phyloP scores from a whole-genome alignment of 148 eudicot genomes.

The Spergularia bocconei region DNA sequence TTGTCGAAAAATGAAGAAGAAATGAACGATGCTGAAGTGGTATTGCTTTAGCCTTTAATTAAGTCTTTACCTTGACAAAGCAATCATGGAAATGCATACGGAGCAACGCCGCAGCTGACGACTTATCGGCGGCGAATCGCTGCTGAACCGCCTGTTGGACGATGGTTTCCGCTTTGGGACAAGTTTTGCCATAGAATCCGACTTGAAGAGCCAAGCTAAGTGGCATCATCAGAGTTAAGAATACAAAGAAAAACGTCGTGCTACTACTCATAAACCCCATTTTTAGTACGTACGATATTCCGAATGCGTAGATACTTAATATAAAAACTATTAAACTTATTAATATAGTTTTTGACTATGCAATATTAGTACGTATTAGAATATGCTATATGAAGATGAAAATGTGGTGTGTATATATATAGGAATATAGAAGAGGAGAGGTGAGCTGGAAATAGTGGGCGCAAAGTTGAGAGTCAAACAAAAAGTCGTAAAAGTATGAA shows the following conservation, averaged over 20 bases:
- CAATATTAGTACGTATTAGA: too few relatives aligned
- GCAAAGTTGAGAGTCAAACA: not conserved
- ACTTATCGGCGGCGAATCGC: constrained; percentile 7
- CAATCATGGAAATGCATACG: constrained; percentile 42
- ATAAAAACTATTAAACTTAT: too few relatives aligned
- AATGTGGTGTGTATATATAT: too few relatives aligned
- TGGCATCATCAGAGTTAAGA: constrained; percentile 7
- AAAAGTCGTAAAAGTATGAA: not conserved
- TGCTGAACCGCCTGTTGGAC: constrained; percentile 24
- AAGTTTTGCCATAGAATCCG: constrained; percentile 26
- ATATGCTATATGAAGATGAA: too few relatives aligned
- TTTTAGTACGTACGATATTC: not conserved
- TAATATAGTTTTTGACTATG: too few relatives aligned
- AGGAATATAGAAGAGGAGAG: not conserved
- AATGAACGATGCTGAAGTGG: too few relatives aligned
- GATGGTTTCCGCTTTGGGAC: constrained; percentile 30
- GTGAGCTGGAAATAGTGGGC: not conserved
- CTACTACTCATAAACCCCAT: not conserved
- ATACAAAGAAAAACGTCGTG: not conserved
- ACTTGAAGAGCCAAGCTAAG: constrained; percentile 20
- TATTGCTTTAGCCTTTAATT: too few relatives aligned
- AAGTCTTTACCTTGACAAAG: constrained; percentile 27
- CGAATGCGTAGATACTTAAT: too few relatives aligned
- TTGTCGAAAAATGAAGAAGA: too few relatives aligned
- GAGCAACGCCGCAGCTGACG: constrained; percentile 26